These are phyloP conservation scores for Phytophthora citrophthora DNA, from an alignment of 352 stramenopile genomes.

Conservation along the genomic window DNA sequence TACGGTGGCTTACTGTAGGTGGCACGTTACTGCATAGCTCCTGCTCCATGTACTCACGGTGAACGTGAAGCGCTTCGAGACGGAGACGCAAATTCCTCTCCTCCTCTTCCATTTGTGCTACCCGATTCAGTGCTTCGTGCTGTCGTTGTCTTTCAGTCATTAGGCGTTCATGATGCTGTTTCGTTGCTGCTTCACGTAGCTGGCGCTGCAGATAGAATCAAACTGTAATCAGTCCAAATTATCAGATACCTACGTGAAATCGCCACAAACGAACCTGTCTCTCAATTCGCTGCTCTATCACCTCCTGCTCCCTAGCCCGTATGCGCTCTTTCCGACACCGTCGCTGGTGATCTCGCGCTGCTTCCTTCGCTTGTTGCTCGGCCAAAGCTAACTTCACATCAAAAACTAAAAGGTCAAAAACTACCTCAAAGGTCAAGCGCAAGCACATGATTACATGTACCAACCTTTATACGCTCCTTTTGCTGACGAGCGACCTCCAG, in stretches of 20 bases:
- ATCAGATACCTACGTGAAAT: not conserved
- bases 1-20: not conserved
- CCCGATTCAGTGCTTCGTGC: slow-evolving; percentile 37
- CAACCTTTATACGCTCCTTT: slow-evolving; percentile 61
- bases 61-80: slow-evolving; percentile 62
- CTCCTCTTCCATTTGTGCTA: slow-evolving; percentile 62
- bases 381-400: slow-evolving; percentile 43
- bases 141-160: slow-evolving; percentile 48
- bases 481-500: slow-evolving; percentile 47
- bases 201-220: slow-evolving; percentile 38
- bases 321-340: slow-evolving; percentile 54
- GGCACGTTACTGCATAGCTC: slow-evolving; percentile 13
- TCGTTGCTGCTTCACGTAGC: slow-evolving; percentile 39
- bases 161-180: slow-evolving; percentile 47
- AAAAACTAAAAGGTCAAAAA: not conserved
- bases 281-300: slow-evolving; percentile 33
- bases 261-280: slow-evolving; percentile 44
- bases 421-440: not conserved
- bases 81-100: slow-evolving; percentile 59
- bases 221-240: slow-evolving; percentile 1
- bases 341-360: slow-evolving; percentile 37
- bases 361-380: slow-evolving; percentile 54
- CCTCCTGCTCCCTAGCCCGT: slow-evolving; percentile 48
- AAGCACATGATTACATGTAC: not conserved
- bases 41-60: slow-evolving; percentile 55